Percentiles rank a stretch among this genome's conserved stretches.
phyloP scores from a whole-genome alignment of 2,329 filamentous ascomycete species.

The Davidsoniella neocaledoniae region DNA sequence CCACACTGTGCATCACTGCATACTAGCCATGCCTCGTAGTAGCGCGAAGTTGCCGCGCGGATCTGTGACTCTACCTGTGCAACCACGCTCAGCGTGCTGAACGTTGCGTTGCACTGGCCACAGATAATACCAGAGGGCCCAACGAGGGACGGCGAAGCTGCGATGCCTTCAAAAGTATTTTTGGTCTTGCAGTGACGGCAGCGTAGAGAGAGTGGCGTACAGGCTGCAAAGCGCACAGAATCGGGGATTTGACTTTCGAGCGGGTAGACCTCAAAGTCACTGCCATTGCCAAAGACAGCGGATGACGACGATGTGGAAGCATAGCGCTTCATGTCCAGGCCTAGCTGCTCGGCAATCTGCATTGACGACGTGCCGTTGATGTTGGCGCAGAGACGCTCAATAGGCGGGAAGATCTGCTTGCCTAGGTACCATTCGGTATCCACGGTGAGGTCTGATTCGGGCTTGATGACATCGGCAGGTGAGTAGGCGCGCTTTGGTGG shows the following conservation, averaged over 20 bases:
- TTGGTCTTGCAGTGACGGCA: conserved; percentile 65
- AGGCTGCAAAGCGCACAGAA: conserved; percentile 71
- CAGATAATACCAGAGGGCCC: conserved; percentile 64
- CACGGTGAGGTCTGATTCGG: conserved; percentile 57
- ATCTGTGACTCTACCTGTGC: conserved; percentile 80
- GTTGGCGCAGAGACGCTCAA: conserved; percentile 92
- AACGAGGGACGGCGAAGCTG: conserved; percentile 38
- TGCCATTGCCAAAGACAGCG: neutral
- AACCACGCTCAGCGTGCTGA: conserved; percentile 58
- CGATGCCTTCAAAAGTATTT: conserved; percentile 62
- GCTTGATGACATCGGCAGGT: conserved; percentile 67
- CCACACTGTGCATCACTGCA: conserved; percentile 83
- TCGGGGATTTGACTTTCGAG: conserved; percentile 92
- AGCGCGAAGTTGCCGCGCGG: conserved; percentile 58
- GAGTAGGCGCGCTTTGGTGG: conserved; percentile 81
- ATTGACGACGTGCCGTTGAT: conserved; percentile 84
- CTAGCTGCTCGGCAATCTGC: conserved; percentile 80
- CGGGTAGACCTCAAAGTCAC: conserved; percentile 62
- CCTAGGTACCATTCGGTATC: conserved; percentile 97
- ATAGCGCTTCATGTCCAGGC: conserved; percentile 80
- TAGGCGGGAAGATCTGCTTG: conserved; percentile 96
- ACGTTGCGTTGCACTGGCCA: conserved; percentile 44
- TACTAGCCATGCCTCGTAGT: conserved; percentile 84
- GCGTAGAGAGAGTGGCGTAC: conserved; percentile 56
- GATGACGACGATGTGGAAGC: conserved; percentile 30